Conservation (phyloP, 2,329 filamentous ascomycete species). For the Aspergillus spinulosporus region DNA sequence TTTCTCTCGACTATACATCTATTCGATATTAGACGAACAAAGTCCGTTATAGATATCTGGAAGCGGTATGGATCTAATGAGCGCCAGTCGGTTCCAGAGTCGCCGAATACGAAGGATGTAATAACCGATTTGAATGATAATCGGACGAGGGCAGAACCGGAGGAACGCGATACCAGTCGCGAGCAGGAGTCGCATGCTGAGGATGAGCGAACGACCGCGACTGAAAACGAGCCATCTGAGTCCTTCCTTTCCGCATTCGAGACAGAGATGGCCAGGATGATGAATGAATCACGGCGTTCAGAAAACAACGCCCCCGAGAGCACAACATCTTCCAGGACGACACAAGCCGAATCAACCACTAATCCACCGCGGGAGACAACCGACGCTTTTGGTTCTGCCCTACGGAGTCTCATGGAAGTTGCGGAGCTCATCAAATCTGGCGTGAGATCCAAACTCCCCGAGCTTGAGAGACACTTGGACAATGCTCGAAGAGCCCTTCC, state of each 20-base stretch:
- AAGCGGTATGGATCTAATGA: constrained; percentile 31
- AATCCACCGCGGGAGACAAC: constrained; percentile 25
- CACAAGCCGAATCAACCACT: constrained; percentile 15
- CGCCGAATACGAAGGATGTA: constrained; percentile 1
- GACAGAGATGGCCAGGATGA: constrained; percentile 39
- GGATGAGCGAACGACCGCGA: constrained; percentile 13
- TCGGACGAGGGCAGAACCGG: background rate
- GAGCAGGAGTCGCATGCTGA: constrained; percentile 15
- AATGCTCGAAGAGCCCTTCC: constrained; percentile 39
- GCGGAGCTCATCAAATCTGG: constrained; percentile 40
- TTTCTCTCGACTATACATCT: constrained; percentile 41
- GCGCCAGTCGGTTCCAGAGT: background rate
- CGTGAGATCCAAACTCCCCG: constrained; percentile 37
- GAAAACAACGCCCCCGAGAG: constrained; percentile 15
- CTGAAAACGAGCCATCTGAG: constrained; percentile 25
- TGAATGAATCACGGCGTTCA: constrained; percentile 25
- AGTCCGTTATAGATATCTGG: constrained; percentile 43
- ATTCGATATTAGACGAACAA: constrained; percentile 48
- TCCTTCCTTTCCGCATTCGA: constrained; percentile 44
- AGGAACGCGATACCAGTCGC: background rate
- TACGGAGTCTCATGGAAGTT: constrained; percentile 37
- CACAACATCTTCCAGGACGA: constrained; percentile 15
- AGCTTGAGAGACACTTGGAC: constrained; percentile 39
- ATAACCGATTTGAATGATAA: background rate
- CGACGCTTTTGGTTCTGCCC: constrained; percentile 35